Conservation (phyloP, 805 yeast species). For the Candida loeiensis region DNA sequence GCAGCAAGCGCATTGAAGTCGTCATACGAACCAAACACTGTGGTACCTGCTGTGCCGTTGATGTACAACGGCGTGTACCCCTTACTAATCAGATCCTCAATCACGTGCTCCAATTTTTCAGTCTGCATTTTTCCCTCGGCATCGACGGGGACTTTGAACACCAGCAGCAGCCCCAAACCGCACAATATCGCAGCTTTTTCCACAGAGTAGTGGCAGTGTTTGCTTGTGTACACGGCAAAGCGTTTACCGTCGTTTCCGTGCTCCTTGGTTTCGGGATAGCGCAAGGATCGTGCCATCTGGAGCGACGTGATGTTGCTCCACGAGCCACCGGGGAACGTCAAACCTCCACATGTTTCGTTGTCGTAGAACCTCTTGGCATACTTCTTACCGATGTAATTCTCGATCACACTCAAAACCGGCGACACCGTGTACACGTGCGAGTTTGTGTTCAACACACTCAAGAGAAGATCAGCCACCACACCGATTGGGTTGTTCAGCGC, state of each 20-base stretch:
- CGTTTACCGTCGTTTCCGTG: conserved; percentile 50
- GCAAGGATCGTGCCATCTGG: conserved; percentile 68
- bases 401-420: conserved; percentile 74
- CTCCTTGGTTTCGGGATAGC: conserved; percentile 66
- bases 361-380: conserved; percentile 64
- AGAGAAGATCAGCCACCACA: conserved; percentile 63
- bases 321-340: conserved; percentile 84
- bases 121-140: conserved; percentile 55
- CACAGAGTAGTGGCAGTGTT: conserved; percentile 75
- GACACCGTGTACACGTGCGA: conserved; percentile 84
- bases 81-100: conserved; percentile 39
- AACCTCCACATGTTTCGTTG: conserved; percentile 64
- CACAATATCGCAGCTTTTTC: conserved; percentile 75
- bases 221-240: conserved; percentile 69
- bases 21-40: conserved; percentile 83
- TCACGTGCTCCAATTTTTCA: conserved; percentile 42
- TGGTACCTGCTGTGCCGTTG: conserved; percentile 85
- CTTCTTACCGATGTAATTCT: conserved; percentile 59
- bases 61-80: conserved; percentile 73
- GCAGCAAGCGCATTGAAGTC: conserved; percentile 53
- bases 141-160: conserved; percentile 61
- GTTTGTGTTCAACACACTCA: conserved; percentile 73
- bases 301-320: conserved; percentile 80
- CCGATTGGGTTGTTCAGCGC: conserved; percentile 88
- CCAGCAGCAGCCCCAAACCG: conserved; percentile 63